Evolutionary conservation across 306 rosid genomes (phyloP).

Genomic region (Canavalia gladiata): DNA sequence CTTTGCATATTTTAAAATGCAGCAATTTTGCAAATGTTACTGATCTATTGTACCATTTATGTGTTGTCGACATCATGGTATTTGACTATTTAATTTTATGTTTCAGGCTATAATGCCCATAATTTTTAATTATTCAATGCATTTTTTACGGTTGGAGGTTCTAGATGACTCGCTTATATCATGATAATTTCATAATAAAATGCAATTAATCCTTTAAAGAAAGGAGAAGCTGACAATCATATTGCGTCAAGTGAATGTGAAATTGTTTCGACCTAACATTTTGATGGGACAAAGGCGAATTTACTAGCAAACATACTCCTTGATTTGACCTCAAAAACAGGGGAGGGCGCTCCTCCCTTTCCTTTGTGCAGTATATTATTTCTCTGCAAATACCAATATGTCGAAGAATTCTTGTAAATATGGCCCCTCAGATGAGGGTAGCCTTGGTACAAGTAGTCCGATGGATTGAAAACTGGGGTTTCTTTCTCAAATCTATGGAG

Average conservation of each 20-base stretch:
- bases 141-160: slow-evolving; percentile 5
- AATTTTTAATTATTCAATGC: slow-evolving; percentile 7
- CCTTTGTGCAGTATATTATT: slow-evolving; percentile 53
- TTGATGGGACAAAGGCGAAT: slow-evolving; percentile 68
- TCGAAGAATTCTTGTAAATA: slow-evolving; percentile 52
- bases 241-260: slow-evolving; percentile 20
- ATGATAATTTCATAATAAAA: slow-evolving; percentile 26
- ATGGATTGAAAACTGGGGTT: slow-evolving; percentile 82
- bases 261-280: slow-evolving; percentile 30
- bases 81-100: not conserved
- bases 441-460: slow-evolving; percentile 68
- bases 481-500: slow-evolving; percentile 61
- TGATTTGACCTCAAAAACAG: slow-evolving; percentile 70
- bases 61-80: not conserved
- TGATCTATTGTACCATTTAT: slow-evolving; percentile 23
- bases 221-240: slow-evolving; percentile 22
- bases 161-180: not conserved
- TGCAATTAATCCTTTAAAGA: slow-evolving; percentile 33
- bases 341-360: slow-evolving; percentile 56
- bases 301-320: slow-evolving; percentile 56
- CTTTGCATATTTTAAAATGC: slow-evolving; percentile 33
- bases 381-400: slow-evolving; percentile 64
- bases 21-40: slow-evolving; percentile 15
- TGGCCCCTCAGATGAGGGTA: slow-evolving; percentile 76
- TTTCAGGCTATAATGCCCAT: not conserved